phyloP scores from a whole-genome alignment of 345 rosid genomes.

The Eucalyptus marginata region DNA sequence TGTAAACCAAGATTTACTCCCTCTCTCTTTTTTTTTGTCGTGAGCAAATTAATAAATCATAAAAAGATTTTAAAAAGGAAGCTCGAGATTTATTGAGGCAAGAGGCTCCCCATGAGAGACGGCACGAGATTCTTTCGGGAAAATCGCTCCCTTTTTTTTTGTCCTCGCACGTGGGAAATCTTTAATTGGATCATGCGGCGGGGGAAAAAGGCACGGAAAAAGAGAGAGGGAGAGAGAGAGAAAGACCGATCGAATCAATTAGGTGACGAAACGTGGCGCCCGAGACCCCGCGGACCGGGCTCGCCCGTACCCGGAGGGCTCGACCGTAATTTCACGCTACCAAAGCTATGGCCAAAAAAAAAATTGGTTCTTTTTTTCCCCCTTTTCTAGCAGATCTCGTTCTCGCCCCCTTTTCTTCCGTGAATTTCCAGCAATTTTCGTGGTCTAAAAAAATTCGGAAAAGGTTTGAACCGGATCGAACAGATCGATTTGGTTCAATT shows the following conservation, averaged over 20 bases:
- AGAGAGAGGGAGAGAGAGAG: too few relatives aligned
- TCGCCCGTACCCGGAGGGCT: not conserved
- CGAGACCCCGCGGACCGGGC: not conserved
- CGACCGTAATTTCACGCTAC: not conserved
- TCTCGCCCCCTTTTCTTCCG: not conserved
- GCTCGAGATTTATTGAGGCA: not conserved
- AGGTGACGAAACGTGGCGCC: not conserved
- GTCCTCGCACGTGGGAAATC: not conserved
- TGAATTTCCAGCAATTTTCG: not conserved
- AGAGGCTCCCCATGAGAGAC: not conserved
- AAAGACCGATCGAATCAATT: not conserved
- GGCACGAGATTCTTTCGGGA: not conserved
- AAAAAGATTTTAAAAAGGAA: not conserved
- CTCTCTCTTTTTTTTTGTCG: not conserved
- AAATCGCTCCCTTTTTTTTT: not conserved
- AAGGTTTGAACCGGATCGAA: too few relatives aligned
- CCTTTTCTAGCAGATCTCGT: not conserved
- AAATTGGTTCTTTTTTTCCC: not conserved
- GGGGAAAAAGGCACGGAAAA: not conserved
- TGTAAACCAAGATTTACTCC: not conserved
- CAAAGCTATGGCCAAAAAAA: not conserved
- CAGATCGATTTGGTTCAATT: too few relatives aligned
- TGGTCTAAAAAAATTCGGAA: too few relatives aligned
- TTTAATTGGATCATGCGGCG: not conserved
- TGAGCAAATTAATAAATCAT: not conserved